phyloP scores from a whole-genome alignment of 2,329 filamentous ascomycete species.

The Penicillium digitatum region DNA sequence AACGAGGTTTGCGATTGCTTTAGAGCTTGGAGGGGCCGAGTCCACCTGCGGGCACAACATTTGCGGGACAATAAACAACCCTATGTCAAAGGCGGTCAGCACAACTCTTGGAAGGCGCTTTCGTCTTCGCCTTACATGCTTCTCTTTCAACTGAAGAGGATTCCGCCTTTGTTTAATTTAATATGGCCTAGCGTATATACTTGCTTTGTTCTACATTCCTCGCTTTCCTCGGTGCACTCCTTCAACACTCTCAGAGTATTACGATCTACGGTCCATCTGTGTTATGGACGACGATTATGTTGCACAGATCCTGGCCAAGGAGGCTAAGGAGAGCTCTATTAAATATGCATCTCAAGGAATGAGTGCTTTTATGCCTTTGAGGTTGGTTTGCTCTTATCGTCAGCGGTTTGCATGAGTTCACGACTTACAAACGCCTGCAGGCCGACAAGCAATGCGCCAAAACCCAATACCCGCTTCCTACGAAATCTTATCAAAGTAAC shows the following conservation, averaged over 20 bases:
- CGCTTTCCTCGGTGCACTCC: neutral
- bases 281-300: conserved; percentile 57
- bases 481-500: conserved; percentile 84
- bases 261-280: conserved; percentile 31
- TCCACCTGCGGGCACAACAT: neutral
- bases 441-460: conserved; percentile 64
- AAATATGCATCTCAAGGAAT: conserved; percentile 73
- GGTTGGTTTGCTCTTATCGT: conserved; percentile 37
- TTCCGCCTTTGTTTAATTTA: neutral
- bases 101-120: conserved; percentile 2
- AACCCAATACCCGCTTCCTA: conserved; percentile 87
- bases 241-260: neutral
- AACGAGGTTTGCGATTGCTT: neutral
- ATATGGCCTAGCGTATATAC: neutral
- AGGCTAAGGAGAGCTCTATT: conserved; percentile 69
- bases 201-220: neutral
- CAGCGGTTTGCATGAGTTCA: neutral
- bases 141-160: neutral
- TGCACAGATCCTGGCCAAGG: conserved; percentile 71
- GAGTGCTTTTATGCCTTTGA: conserved; percentile 59
- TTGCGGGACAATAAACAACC: conserved; percentile 9
- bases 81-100: conserved; percentile 11
- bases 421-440: conserved; percentile 38
- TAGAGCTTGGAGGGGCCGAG: neutral
- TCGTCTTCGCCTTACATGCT: conserved; percentile 2